Conservation (phyloP, 805 yeast genomes). For the Pachysolen tannophilus region DNA sequence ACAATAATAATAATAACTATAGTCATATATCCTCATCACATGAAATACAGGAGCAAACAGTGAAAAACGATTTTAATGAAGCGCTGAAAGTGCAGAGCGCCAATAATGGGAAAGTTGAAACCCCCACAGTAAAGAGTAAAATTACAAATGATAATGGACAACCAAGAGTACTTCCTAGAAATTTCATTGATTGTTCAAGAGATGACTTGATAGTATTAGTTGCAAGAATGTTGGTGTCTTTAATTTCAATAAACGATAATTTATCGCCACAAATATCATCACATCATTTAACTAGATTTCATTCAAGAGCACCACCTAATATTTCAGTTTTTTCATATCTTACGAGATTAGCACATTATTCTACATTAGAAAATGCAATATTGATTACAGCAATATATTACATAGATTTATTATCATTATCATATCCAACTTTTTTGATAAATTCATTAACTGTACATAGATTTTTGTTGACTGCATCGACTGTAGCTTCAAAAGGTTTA, state of each 20-base stretch:
- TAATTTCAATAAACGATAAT: slow-evolving; percentile 67
- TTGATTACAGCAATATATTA: slow-evolving; percentile 79
- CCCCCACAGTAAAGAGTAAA: too few relatives aligned
- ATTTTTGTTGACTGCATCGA: slow-evolving; percentile 81
- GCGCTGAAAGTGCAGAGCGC: too few relatives aligned
- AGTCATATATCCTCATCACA: neutral
- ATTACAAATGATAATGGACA: too few relatives aligned
- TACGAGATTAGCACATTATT: slow-evolving; percentile 70
- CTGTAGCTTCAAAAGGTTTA: slow-evolving; percentile 82
- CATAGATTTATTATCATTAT: slow-evolving; percentile 74
- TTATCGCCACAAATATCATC: slow-evolving; percentile 23
- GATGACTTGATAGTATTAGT: slow-evolving; percentile 66
- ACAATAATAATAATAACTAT: neutral
- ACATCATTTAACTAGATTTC: slow-evolving; percentile 70
- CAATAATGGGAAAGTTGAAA: too few relatives aligned
- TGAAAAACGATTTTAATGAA: too few relatives aligned
- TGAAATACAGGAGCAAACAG: too few relatives aligned
- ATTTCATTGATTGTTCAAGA: slow-evolving; percentile 59
- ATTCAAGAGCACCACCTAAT: slow-evolving; percentile 86
- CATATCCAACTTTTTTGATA: slow-evolving; percentile 72
- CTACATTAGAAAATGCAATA: slow-evolving; percentile 78
- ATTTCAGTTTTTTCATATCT: slow-evolving; percentile 77
- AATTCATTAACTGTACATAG: slow-evolving; percentile 93
- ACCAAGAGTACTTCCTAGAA: slow-evolving; percentile 34
- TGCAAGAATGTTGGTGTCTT: slow-evolving; percentile 70